These are phyloP conservation scores for Sporothrix mexicana DNA, from an alignment of 2,329 filamentous ascomycete species.

Conservation along the genomic window DNA sequence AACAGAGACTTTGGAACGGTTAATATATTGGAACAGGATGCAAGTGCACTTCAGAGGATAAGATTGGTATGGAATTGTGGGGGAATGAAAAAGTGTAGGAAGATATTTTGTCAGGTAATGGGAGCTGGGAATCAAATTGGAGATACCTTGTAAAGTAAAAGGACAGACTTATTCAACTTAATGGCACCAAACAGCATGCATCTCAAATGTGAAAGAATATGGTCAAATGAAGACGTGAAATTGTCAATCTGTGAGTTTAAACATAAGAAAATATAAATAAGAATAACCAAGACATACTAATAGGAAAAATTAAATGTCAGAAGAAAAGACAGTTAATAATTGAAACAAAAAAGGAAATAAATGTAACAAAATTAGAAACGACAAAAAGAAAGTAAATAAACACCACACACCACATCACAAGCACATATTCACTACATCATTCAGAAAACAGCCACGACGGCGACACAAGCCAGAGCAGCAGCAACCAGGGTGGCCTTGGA, in stretches of 20 bases:
- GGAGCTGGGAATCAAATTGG: no score
- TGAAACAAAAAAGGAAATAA: not conserved
- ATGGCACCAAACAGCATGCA: not conserved
- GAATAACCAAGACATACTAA: not conserved
- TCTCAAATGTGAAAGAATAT: not conserved
- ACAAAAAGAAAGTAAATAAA: not conserved
- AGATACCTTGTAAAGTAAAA: no score
- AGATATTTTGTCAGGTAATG: no score
- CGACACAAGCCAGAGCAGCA: conserved; percentile 1
- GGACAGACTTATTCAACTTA: no score
- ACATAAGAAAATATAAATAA: not conserved
- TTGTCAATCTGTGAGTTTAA: not conserved
- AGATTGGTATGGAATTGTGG: no score
- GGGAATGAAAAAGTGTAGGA: no score
- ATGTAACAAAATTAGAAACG: not conserved
- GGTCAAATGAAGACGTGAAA: not conserved
- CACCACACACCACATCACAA: not conserved
- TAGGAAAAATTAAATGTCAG: not conserved
- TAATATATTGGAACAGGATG: no score
- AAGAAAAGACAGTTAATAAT: not conserved
- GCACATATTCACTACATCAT: not conserved
- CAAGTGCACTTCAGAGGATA: no score
- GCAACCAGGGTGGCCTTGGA: not conserved
- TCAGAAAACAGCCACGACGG: conserved; percentile 4
- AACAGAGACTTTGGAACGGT: no score